phyloP scores from a whole-genome alignment of 164 flowering plant genomes.

The Piper betle region DNA sequence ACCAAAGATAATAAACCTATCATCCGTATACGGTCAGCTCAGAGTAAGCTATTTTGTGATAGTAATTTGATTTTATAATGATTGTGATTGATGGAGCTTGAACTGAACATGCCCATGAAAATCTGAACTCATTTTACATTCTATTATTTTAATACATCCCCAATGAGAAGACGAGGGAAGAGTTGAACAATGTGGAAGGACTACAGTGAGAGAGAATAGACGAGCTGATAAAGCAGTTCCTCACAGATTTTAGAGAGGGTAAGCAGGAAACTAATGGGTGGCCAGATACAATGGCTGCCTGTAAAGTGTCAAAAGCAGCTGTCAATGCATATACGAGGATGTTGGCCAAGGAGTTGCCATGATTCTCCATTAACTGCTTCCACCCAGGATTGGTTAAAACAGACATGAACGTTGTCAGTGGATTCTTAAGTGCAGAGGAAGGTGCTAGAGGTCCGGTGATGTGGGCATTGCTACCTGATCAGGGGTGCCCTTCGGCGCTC shows the following conservation, averaged over 20 bases:
- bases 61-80: too few species aligned
- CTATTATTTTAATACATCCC: slow-evolving; percentile 22
- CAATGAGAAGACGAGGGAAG: slow-evolving; percentile 17
- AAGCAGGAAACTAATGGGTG: slow-evolving; percentile 21
- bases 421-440: slow-evolving; percentile 18
- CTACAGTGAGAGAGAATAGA: slow-evolving; percentile 31
- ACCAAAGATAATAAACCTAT: slow-evolving; percentile 14
- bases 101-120: too few species aligned
- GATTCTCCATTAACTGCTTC: slow-evolving; percentile 23
- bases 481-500: slow-evolving; percentile 27
- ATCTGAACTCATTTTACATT: too few species aligned
- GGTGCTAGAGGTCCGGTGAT: slow-evolving; percentile 28
- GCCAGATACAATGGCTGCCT: slow-evolving; percentile 21
- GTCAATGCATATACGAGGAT: slow-evolving; percentile 40
- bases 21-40: slow-evolving; percentile 10
- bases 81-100: too few species aligned
- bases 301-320: slow-evolving; percentile 24
- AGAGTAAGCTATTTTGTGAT: slow-evolving; percentile 1
- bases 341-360: slow-evolving; percentile 28
- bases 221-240: slow-evolving; percentile 18
- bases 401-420: slow-evolving; percentile 15
- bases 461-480: slow-evolving; percentile 26
- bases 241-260: slow-evolving; percentile 25
- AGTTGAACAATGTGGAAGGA: slow-evolving; percentile 14
- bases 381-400: slow-evolving; percentile 34